Base-by-base conservation (phyloP, 169 alveolate genomes). In the Plasmodium yoelii region DNA sequence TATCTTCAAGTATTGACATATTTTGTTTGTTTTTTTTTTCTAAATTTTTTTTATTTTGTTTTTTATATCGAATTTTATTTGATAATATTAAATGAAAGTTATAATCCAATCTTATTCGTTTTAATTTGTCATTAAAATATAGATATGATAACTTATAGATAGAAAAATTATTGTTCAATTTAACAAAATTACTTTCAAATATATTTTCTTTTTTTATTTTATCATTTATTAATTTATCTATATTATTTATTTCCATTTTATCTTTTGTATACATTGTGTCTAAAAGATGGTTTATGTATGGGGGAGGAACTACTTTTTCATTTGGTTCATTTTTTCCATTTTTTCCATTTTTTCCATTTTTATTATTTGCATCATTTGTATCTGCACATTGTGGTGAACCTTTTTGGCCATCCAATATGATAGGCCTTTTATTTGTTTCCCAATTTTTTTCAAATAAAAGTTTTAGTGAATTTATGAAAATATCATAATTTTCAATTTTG, bases 81-180 rank as follows among this genome's bases (percentile, higher is more conserved):
- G n/a, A 18, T 6, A 77, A 22, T 18, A 77, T 44, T 49, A 64
- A 77, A 59, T 77, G 67, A 59, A 77, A 77, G 2, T 8, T 64
- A 46, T 63, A 64, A 12, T 77, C 89, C 46, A 77, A 18, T 44
- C 89, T 65, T 26, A 77, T 55, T 51, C 89, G 28, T 69, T 77
- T 77, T 19, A 77, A 22, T 15, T 65, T 77, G 22, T 77, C 89
- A 39, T 63, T 77, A 59, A 77, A 77, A 44, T 64, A 77, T 2
- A 77, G 68, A 68, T 77, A 77, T 6, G 89, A 77, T 44, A 77
- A 28, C 24, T 64, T 77, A 64, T 77, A 77, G 10, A 77, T 64
- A n/a, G 57, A 47, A 13, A 77, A n/a, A 15, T 77, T 77, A 18
- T 77, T 77, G 12, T 64, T 77, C 5, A 77, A 18, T 64, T 47